Base-by-base conservation (phyloP, 495 filamentous ascomycete genomes). In the Daldinia bambusicola region DNA sequence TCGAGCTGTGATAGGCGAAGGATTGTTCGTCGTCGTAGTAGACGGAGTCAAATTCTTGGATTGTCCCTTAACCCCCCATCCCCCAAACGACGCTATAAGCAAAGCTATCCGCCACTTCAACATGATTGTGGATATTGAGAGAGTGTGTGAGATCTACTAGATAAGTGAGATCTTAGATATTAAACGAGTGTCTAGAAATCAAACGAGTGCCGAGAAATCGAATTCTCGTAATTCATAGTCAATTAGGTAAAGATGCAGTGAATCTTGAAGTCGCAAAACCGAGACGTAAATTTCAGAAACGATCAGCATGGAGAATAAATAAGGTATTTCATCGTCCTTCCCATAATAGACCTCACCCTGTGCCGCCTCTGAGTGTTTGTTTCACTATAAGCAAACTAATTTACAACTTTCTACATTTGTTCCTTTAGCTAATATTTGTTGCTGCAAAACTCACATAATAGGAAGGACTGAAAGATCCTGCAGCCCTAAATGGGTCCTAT, bases 401-500 rank as follows among this genome's bases (percentile, higher is more conserved):
- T 66, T 26, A 26, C 26, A 26, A n/a, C 38, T 32, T 51, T 13
- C 4, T 43, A 40, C 34, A n/a, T 9, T 13, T 7, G 18, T 8
- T 52, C 20, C 18, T 66, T 26, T 38, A 0, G 43, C 16, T 41
- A 43, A 14, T 20, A 50, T 61, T 48, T 31, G 18, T 36, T 66
- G 51, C 30, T 32, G 14, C n/a, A n/a, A 55, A 45, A 32, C 59
- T 50, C 40, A 45, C 26, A 20, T 38, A 66, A 52, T 37, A 50
- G 30, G 8, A n/a, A 30, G 55, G 34, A 20, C 34, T 61, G n/a
- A 61, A 70, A 61, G 38, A 70, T 63, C 45, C 63, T 67, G 62
- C 63, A 36, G 58, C 64, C 48, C n/a, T 48, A 48, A 48, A 65
- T 20, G 4, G 36, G 14, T 20, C 34, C 61, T 66, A 70, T 65